Evolutionary conservation across 225 moss, liverwort and hornwort species (phyloP).

Genomic region (Sphagnum tenellum): DNA sequence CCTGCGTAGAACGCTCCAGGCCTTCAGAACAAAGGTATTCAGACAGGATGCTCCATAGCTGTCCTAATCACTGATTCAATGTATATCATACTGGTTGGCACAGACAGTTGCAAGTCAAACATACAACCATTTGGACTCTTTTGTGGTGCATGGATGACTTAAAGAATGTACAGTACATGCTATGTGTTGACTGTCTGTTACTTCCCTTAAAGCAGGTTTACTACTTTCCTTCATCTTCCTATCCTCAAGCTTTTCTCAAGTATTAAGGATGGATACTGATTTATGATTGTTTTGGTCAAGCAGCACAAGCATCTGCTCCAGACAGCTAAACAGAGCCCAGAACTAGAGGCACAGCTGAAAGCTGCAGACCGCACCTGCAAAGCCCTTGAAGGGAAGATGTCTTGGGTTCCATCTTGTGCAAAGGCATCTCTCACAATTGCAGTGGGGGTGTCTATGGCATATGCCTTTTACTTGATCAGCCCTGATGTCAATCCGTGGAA

Average conservation of each 20-base stretch:
- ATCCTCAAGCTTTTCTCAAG: not conserved
- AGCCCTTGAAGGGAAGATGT: conserved; percentile 60
- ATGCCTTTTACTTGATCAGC: conserved; percentile 70
- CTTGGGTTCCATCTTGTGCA: conserved; percentile 43
- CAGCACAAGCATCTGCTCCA: conserved; percentile 68
- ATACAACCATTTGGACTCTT: too few species aligned
- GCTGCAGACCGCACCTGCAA: conserved; percentile 64
- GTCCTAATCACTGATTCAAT: too few species aligned
- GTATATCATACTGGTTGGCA: too few species aligned
- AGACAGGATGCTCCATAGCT: too few species aligned
- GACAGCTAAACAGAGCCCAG: conserved; percentile 24
- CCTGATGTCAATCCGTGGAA: conserved; percentile 86
- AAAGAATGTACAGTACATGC: too few species aligned
- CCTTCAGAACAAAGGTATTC: conserved; percentile 60
- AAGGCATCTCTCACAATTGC: conserved; percentile 53
- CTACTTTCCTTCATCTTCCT: not conserved
- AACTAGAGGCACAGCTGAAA: conserved; percentile 54
- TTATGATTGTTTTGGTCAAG: conserved; percentile 3
- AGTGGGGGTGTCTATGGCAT: conserved; percentile 36
- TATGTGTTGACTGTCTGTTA: too few species aligned
- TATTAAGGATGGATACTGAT: not conserved
- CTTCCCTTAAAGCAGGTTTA: too few species aligned
- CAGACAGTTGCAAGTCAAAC: too few species aligned
- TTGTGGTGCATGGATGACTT: too few species aligned
- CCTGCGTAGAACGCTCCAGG: conserved; percentile 60